A percentile compares a stretch with the other conserved stretches of the same genome.
Conservation (phyloP, 2,329 filamentous ascomycete species). For the Moelleriella libera region DNA sequence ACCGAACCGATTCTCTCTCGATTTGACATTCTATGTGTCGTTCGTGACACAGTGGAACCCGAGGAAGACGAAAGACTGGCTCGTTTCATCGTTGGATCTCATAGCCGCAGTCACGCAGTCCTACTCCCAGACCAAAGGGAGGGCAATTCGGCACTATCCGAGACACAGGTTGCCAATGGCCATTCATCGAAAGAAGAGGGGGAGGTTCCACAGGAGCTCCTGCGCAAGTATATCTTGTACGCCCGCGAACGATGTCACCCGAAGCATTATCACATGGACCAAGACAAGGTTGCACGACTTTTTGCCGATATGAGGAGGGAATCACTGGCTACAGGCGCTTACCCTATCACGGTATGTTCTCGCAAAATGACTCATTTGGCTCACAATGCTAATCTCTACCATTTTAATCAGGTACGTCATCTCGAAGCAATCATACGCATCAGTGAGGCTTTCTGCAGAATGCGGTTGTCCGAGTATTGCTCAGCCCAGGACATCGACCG, state of each 20-base stretch:
- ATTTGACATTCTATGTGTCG: slow-evolving; percentile 95
- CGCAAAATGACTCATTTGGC: background rate
- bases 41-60: slow-evolving; percentile 89
- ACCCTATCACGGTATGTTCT: slow-evolving; percentile 81
- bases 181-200: slow-evolving; percentile 30
- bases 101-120: slow-evolving; percentile 74
- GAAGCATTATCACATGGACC: slow-evolving; percentile 93
- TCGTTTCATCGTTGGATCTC: slow-evolving; percentile 87
- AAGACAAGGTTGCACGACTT: slow-evolving; percentile 86
- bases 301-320: slow-evolving; percentile 96
- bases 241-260: slow-evolving; percentile 78
- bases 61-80: slow-evolving; percentile 85
- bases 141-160: slow-evolving; percentile 31
- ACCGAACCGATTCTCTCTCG: slow-evolving; percentile 95
- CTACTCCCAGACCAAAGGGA: slow-evolving; percentile 37
- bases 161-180: slow-evolving; percentile 16
- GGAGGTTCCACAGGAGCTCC: slow-evolving; percentile 77
- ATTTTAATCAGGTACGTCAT: slow-evolving; percentile 64
- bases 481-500: slow-evolving; percentile 83
- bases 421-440: slow-evolving; percentile 96
- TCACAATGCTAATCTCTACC: background rate
- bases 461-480: slow-evolving; percentile 96
- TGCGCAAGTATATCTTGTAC: slow-evolving; percentile 95
- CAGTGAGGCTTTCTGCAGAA: slow-evolving; percentile 86
- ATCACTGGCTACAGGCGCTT: slow-evolving; percentile 83